Base-by-base conservation (phyloP, 139 green algal species). In the Coccomyxa sp. region DNA sequence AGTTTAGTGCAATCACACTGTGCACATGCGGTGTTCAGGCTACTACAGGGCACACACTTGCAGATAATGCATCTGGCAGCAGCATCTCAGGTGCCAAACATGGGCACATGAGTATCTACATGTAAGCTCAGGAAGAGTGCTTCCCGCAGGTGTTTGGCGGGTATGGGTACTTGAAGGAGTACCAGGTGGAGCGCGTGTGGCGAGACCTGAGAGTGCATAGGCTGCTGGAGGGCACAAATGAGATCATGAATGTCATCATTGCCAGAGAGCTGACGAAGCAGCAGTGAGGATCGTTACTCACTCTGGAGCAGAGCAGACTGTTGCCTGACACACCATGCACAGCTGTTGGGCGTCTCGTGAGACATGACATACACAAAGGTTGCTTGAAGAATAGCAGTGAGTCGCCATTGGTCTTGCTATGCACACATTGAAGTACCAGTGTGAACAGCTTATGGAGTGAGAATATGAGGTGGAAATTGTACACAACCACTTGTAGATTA, bases 161-260 rank as follows among this genome's bases (percentile, higher is more conserved):
- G 5, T 91, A 91, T 76, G 91, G 91, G 6, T 96, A 93, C 68
- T 78, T 96, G 39, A 77, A 78, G 39, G 92, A 96, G 10, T 94
- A 95, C 71, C 80, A 83, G 0, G 80, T 95, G 31, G 92, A 97
- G 89, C 76, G 92, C 12, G 86, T 90, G 10, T 37, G 93, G 74
- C 79, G 92, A 6, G 92, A 97, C 82, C 77, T 97, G 70, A 74
- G 92, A 7, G 92, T 97, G 40, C 92, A 97, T 83, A 90, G 82
- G 70, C 95, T 97, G 39, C 82, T 97, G 80, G 92, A 97, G 77
- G 85, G 91, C 31, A 94, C 91, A 38, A 95, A 95, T 55, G 89
- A 95, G 82, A 87, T 95, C 77, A 95, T 95, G 91, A 70, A 89
- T 4, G 34, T 93, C 18, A 89, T 95, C 70, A 90, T 95, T 27